Evolutionary conservation across 2,329 filamentous ascomycete species (phyloP).

Genomic region (Aspergillus costaricaensis): DNA sequence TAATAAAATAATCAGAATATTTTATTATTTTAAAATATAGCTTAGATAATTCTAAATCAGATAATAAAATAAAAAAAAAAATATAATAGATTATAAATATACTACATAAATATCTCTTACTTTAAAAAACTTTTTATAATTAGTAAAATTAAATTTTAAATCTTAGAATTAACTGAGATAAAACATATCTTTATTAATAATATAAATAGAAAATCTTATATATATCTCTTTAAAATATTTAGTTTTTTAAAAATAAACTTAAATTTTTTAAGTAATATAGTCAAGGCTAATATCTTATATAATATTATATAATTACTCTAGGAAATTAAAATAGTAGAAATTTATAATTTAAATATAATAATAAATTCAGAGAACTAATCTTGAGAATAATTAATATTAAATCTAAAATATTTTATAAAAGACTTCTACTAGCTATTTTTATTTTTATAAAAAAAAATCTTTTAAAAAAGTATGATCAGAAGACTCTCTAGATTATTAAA

Average conservation of each 20-base stretch:
- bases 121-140: background rate
- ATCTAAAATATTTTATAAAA: background rate
- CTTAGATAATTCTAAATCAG: background rate
- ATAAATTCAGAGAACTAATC: background rate
- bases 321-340: background rate
- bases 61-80: background rate
- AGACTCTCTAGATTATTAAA: too few relatives aligned
- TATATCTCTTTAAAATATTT: background rate
- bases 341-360: background rate
- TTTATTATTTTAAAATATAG: too few relatives aligned
- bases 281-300: background rate
- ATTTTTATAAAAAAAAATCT: too few relatives aligned
- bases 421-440: too few relatives aligned
- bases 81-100: background rate
- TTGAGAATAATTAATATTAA: background rate
- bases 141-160: background rate
- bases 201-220: background rate
- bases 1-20: background rate
- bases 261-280: background rate
- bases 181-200: background rate
- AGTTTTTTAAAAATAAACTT: background rate
- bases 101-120: background rate
- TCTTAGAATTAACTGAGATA: background rate
- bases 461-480: too few relatives aligned
- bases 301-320: background rate